Percentiles rank a stretch among this genome's conserved stretches.
Evolutionary conservation across 2,329 filamentous ascomycete species (phyloP).

Genomic region (Trichoderma koningiopsis): DNA sequence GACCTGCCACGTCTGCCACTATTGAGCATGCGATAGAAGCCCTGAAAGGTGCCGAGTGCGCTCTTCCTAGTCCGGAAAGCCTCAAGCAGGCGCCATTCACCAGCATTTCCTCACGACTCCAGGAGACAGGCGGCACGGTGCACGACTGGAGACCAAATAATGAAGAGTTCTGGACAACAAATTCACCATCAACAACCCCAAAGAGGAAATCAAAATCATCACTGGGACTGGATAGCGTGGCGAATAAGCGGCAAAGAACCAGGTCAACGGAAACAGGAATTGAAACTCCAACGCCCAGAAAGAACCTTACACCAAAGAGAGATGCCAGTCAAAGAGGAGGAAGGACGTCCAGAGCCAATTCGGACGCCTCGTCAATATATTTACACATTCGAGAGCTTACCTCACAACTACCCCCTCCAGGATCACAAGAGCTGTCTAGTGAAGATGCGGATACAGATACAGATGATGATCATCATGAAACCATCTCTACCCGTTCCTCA

Average conservation of each 20-base stretch:
- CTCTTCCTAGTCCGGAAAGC: constrained; percentile 47
- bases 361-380: background rate
- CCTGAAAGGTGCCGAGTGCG: constrained; percentile 35
- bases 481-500: background rate
- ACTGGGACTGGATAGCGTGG: background rate
- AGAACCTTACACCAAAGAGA: background rate
- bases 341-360: background rate
- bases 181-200: background rate
- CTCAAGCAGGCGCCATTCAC: constrained; percentile 40
- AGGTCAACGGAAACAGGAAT: background rate
- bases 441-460: background rate
- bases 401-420: background rate
- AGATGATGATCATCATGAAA: background rate
- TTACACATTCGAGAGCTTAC: constrained; percentile 17
- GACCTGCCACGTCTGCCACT: background rate
- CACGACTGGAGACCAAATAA: constrained; percentile 38
- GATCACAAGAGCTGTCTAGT: background rate
- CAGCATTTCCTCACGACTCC: constrained; percentile 36
- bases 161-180: constrained; percentile 28
- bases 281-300: background rate
- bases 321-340: background rate
- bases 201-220: constrained; percentile 12
- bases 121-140: constrained; percentile 38
- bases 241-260: constrained; percentile 4
- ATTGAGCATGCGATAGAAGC: background rate